phyloP scores from a whole-genome alignment of 768 basidiomycete genomes.

The Crucibulum laeve region DNA sequence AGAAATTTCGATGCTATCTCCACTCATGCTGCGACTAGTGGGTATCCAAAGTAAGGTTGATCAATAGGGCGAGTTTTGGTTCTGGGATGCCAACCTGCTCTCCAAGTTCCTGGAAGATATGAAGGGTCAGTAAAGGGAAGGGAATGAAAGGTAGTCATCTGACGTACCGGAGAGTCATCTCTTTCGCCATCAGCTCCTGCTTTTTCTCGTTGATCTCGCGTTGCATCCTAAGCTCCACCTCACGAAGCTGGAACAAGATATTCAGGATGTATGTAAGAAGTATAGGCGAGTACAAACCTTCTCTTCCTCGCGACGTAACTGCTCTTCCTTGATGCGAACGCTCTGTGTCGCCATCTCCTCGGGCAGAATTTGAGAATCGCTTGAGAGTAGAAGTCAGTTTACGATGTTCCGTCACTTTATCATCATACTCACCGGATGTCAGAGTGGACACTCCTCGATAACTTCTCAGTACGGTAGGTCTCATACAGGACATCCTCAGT shows the following conservation, averaged over 20 bases:
- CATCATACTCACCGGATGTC: constrained; percentile 42
- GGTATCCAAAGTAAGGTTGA: neutral
- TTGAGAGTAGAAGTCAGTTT: constrained; percentile 11
- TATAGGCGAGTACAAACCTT: constrained; percentile 38
- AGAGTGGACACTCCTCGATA: constrained; percentile 63
- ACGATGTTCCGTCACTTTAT: neutral
- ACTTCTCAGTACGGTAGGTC: constrained; percentile 87
- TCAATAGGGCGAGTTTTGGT: constrained; percentile 7
- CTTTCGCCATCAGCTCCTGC: constrained; percentile 83
- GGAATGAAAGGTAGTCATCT: neutral
- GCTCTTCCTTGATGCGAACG: constrained; percentile 87
- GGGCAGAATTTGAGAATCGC: constrained; percentile 73
- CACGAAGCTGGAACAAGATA: constrained; percentile 52
- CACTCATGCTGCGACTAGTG: no score
- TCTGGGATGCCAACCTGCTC: constrained; percentile 21
- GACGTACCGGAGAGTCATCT: constrained; percentile 68
- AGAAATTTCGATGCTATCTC: no score
- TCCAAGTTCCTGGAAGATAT: constrained; percentile 20
- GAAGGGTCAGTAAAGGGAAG: neutral
- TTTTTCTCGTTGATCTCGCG: constrained; percentile 85
- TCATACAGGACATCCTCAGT: constrained; percentile 85
- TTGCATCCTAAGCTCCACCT: constrained; percentile 82
- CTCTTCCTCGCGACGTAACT: constrained; percentile 83
- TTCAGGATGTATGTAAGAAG: constrained; percentile 1
- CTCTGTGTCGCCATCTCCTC: constrained; percentile 85